A percentile compares a stretch with the other conserved stretches of the same genome.
Evolutionary conservation across 2,329 filamentous ascomycete species (phyloP).

Genomic region (Tolypocladium endophyticum): DNA sequence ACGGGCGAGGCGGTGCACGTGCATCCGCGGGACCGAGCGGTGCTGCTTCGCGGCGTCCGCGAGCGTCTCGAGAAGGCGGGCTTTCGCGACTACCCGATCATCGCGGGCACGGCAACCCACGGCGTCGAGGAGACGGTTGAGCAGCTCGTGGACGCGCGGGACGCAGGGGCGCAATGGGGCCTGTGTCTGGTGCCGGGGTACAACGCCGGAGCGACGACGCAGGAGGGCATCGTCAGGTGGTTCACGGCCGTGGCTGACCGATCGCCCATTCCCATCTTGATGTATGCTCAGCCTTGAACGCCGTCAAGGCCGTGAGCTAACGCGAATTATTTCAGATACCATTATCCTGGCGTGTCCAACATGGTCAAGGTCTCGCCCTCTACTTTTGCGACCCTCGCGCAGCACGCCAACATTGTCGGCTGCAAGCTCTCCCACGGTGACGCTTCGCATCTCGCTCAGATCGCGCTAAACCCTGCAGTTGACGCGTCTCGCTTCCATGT

Average conservation of each 20-base stretch:
- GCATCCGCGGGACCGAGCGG: conserved; percentile 42
- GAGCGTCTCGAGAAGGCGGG: conserved; percentile 44
- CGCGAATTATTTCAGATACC: conserved; percentile 31
- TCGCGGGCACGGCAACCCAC: conserved; percentile 51
- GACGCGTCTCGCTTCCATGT: conserved; percentile 48
- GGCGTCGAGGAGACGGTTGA: conserved; percentile 51
- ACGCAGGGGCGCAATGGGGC: conserved; percentile 49
- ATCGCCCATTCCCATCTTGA: conserved; percentile 46
- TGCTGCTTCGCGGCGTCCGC: conserved; percentile 43
- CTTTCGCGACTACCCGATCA: conserved; percentile 48
- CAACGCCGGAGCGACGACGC: conserved; percentile 42
- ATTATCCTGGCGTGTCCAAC: conserved; percentile 59
- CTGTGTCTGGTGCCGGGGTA: conserved; percentile 50
- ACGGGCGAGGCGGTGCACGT: conserved; percentile 57
- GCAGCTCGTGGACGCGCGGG: conserved; percentile 42
- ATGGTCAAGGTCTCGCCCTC: conserved; percentile 47
- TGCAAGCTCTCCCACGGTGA: conserved; percentile 61
- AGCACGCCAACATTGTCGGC: conserved; percentile 57
- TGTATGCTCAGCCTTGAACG: conserved; percentile 27
- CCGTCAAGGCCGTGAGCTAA: not conserved
- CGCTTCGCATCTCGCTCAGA: conserved; percentile 52
- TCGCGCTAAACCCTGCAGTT: conserved; percentile 48
- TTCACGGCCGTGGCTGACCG: conserved; percentile 47
- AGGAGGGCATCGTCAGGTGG: conserved; percentile 47
- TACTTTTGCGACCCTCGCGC: conserved; percentile 45